Percentiles rank a stretch among this genome's conserved stretches.
These are phyloP conservation scores for Lichtheimia corymbifera DNA, from an alignment of 371 early-diverging fungal genomes.

Conservation along the genomic window DNA sequence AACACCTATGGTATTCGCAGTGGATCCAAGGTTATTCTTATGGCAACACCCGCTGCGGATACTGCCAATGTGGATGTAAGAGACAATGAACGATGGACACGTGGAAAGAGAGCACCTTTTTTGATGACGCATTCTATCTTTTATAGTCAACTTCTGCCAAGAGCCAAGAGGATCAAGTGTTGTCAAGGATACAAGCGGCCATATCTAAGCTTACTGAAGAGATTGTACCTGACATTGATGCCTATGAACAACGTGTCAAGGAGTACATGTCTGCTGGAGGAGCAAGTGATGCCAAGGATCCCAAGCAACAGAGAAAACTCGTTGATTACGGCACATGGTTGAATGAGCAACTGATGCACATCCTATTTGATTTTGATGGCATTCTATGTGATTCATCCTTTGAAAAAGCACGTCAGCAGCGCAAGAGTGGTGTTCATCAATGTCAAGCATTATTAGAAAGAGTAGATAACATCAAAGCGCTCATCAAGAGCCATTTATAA, in stretches of 20 bases:
- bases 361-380: constrained; percentile 26
- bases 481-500: constrained; percentile 5
- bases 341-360: constrained; percentile 25
- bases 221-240: constrained; percentile 21
- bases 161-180: constrained; percentile 11
- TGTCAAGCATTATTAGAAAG: constrained; percentile 18
- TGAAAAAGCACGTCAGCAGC: constrained; percentile 20
- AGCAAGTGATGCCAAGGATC: neutral
- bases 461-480: constrained; percentile 24
- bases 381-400: constrained; percentile 10
- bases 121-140: neutral
- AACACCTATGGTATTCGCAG: constrained; percentile 19
- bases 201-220: constrained; percentile 10
- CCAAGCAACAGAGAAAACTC: constrained; percentile 19
- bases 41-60: constrained; percentile 7
- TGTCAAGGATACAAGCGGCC: constrained; percentile 8
- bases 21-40: constrained; percentile 18
- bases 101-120: neutral
- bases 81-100: neutral
- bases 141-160: neutral
- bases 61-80: constrained; percentile 1
- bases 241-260: constrained; percentile 22
- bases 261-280: neutral
- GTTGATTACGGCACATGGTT: constrained; percentile 20
- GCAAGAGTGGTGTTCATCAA: constrained; percentile 19